A percentile compares a stretch with the other conserved stretches of the same genome.
These are phyloP conservation scores for Penicillium argentinense DNA, from an alignment of 495 filamentous ascomycete genomes.

Conservation along the genomic window DNA sequence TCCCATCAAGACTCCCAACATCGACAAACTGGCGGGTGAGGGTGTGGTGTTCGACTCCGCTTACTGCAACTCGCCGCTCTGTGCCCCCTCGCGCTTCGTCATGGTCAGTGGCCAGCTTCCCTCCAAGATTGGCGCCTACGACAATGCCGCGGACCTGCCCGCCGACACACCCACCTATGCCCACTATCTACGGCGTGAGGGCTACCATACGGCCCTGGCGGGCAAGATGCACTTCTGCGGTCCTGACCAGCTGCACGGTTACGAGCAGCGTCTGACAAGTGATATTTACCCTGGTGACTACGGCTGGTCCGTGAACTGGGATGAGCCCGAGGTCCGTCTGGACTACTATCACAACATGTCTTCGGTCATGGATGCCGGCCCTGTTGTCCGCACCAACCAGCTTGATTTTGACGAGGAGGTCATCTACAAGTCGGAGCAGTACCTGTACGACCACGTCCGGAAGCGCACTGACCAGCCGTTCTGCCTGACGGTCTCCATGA, in stretches of 20 bases:
- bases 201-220: constrained; percentile 84
- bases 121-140: constrained; percentile 81
- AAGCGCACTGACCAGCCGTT: constrained; percentile 71
- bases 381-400: constrained; percentile 83
- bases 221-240: constrained; percentile 97
- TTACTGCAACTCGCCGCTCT: constrained; percentile 87
- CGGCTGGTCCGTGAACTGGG: constrained; percentile 90
- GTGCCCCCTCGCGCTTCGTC: constrained; percentile 83
- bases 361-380: constrained; percentile 81
- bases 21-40: constrained; percentile 73
- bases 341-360: constrained; percentile 94
- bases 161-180: constrained; percentile 82
- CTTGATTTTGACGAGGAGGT: constrained; percentile 95
- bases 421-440: constrained; percentile 80
- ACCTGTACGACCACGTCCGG: constrained; percentile 79
- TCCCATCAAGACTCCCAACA: constrained; percentile 80
- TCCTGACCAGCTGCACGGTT: constrained; percentile 83
- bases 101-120: constrained; percentile 87
- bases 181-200: constrained; percentile 79
- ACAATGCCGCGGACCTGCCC: constrained; percentile 76
- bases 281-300: constrained; percentile 92
- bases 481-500: constrained; percentile 85
- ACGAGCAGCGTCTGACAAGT: constrained; percentile 81
- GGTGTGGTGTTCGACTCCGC: constrained; percentile 85
- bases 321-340: constrained; percentile 74